Evolutionary conservation across 108 stramenopile genomes (phyloP).

Genomic region (Skeletonema potamos): DNA sequence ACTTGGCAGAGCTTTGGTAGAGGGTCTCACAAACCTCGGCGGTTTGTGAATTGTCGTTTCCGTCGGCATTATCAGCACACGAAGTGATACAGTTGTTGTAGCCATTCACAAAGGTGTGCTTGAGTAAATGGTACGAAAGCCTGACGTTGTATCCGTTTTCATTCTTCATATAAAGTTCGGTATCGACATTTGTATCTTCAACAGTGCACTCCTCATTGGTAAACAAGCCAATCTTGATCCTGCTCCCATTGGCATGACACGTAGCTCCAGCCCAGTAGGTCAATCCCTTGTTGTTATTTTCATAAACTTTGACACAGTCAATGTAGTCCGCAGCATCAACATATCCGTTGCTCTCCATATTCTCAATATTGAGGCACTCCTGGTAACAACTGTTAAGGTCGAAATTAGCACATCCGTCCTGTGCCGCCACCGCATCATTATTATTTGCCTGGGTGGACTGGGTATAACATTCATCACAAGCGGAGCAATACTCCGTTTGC

Average conservation of each 20-base stretch:
- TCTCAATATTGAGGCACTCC: conserved; percentile 79
- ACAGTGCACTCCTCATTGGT: conserved; percentile 66
- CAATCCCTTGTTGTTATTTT: conserved; percentile 56
- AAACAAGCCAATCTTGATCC: conserved; percentile 87
- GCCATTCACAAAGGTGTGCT: conserved; percentile 60
- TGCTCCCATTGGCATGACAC: conserved; percentile 61
- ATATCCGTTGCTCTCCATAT: conserved; percentile 68
- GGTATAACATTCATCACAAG: conserved; percentile 59
- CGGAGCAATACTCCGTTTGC: conserved; percentile 74
- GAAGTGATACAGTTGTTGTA: conserved; percentile 52
- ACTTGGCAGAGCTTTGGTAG: conserved; percentile 79
- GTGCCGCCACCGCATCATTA: not conserved
- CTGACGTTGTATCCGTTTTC: conserved; percentile 66
- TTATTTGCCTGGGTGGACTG: conserved; percentile 8
- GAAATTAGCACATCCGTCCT: conserved; percentile 13
- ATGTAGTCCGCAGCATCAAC: conserved; percentile 66
- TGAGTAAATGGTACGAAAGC: conserved; percentile 84
- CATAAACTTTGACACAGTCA: conserved; percentile 60
- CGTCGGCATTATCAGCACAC: conserved; percentile 40
- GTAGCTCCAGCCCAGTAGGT: conserved; percentile 76
- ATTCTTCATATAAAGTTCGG: conserved; percentile 74
- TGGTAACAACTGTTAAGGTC: conserved; percentile 71
- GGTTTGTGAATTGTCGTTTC: conserved; percentile 28
- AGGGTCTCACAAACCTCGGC: conserved; percentile 69
- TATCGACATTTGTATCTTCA: conserved; percentile 53